Percentiles rank a stretch among this genome's conserved stretches.
phyloP scores from a whole-genome alignment of 371 early-diverging fungal genomes.

The Batkoa obscura region DNA sequence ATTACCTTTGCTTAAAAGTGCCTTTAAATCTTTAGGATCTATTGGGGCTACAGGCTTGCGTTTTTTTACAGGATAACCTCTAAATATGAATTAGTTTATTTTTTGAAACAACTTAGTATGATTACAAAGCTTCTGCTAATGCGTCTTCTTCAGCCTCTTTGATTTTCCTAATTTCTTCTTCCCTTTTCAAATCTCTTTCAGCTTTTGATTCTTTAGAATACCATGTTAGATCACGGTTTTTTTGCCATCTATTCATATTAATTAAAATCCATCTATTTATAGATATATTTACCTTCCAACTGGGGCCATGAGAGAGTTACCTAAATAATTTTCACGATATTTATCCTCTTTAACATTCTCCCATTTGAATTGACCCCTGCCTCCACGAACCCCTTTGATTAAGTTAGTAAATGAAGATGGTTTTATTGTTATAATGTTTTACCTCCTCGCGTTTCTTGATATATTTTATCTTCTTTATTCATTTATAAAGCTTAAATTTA shows the following conservation, averaged over 20 bases:
- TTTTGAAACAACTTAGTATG: background rate
- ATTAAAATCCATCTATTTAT: background rate
- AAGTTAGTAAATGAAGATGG: too few relatives aligned
- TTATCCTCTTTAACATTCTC: conserved; percentile 60
- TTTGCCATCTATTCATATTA: conserved; percentile 20
- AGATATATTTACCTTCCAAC: conserved; percentile 35
- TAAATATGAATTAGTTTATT: background rate
- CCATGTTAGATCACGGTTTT: conserved; percentile 52
- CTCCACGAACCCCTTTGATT: conserved; percentile 40
- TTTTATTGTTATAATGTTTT: too few relatives aligned
- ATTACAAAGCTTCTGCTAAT: conserved; percentile 55
- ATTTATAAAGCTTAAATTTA: too few relatives aligned
- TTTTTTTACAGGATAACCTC: conserved; percentile 5
- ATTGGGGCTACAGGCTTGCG: background rate
- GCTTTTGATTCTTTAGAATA: conserved; percentile 36
- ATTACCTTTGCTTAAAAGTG: background rate
- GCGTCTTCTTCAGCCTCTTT: conserved; percentile 62
- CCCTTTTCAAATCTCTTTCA: conserved; percentile 11
- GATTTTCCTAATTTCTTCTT: conserved; percentile 34
- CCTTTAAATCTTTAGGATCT: background rate
- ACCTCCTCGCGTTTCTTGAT: too few relatives aligned
- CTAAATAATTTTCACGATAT: conserved; percentile 69
- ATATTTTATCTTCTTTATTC: too few relatives aligned
- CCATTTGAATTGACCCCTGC: conserved; percentile 35
- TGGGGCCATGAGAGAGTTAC: conserved; percentile 63